Percentiles rank a stretch among this genome's conserved stretches.
Conservation (phyloP, 2,329 filamentous ascomycete species). For the Pseudogymnoascus sp. region DNA sequence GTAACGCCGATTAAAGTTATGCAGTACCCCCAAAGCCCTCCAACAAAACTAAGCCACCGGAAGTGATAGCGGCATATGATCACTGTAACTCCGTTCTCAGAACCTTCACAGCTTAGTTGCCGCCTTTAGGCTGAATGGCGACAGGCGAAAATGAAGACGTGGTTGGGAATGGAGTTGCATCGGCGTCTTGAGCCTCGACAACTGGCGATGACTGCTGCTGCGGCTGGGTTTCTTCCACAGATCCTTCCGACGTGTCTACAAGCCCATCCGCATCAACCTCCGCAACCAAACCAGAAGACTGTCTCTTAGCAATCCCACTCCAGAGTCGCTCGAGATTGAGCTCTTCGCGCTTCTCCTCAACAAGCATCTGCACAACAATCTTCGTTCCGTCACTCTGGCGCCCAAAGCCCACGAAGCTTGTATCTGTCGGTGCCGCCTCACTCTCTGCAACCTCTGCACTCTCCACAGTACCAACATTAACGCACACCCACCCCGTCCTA, state of each 20-base stretch:
- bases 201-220: not conserved
- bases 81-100: not conserved
- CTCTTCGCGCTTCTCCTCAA: slow-evolving; percentile 60
- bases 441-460: slow-evolving; percentile 34
- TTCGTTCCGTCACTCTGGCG: slow-evolving; percentile 46
- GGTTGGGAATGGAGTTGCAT: not conserved
- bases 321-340: slow-evolving; percentile 61
- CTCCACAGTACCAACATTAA: slow-evolving; percentile 71
- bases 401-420: slow-evolving; percentile 71
- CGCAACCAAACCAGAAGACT: not conserved
- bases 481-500: slow-evolving; percentile 91
- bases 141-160: not conserved
- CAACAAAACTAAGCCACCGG: not conserved
- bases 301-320: slow-evolving; percentile 25
- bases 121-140: not conserved
- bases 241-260: not conserved
- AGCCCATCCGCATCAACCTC: slow-evolving; percentile 2
- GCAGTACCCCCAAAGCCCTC: not conserved
- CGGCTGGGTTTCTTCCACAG: not conserved
- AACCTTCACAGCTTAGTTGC: not conserved
- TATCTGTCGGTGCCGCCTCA: slow-evolving; percentile 39
- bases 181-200: not conserved
- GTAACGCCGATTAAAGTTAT: not conserved
- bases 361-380: slow-evolving; percentile 65
- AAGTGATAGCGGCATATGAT: not conserved